Evolutionary conservation across 2,329 filamentous ascomycete species (phyloP), one percentile per base, ranked within the genome.

Genomic region (Metarhizium sp.): DNA sequence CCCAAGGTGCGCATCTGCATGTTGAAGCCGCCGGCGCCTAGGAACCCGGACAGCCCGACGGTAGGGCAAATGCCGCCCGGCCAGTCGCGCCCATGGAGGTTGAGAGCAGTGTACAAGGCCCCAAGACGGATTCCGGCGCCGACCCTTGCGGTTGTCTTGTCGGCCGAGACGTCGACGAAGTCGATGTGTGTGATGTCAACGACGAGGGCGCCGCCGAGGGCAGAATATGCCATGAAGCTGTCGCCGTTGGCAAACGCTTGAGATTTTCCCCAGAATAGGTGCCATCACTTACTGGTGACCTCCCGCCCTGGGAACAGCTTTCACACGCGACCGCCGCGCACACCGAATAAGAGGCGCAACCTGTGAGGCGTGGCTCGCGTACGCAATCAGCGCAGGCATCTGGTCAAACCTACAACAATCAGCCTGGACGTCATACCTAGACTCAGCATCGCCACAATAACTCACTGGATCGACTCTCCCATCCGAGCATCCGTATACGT

Each of bases 1-100:
- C 66, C 67, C 8, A 62, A 58, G 6, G 60, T 61, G 51, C 65
- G 61, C 7, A 64, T 64, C n/a, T 67, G 63, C 46, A 66, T 61
- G 20, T 66, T 67, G 52, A 66, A 68, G 16, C 66, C 66, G 30
- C 66, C 66, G 18, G 66, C 63, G 10, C 65, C 56, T 10, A 62
- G 62, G 51, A 66, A 67, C 0, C 66, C 66, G 2, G 62, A 55
- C 4, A 69, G 59, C 0, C 66, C 66, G 32, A 68, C 66, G 2
- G 59, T 60, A 4, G 59, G 59, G 51, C 59, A 60, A 48, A 60
- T 59, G 30, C 57, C 59, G 32, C 58, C 58, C 4, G 53, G 49
- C 43, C 49, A 61, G 56, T 52, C 50, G 52, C 55, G 48, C 29
- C 54, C 51, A 34, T 58, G 52, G 43, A n/a, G 16, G 6, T 45